Conservation (phyloP, 306 rosid species). For the Vigna nakashimae region DNA sequence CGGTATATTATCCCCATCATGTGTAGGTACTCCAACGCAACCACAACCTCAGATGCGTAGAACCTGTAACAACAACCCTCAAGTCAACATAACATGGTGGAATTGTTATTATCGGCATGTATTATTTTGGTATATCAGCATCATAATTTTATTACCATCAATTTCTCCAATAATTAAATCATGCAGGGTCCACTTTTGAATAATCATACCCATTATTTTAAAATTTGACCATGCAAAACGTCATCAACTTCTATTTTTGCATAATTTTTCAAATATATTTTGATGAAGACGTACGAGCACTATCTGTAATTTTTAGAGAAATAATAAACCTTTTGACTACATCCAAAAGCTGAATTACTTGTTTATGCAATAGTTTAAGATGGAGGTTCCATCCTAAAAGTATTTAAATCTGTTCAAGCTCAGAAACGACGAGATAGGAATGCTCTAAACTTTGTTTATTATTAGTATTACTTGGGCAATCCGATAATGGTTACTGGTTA, state of each 20-base stretch:
- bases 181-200: slow-evolving; percentile 27
- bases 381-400: too few relatives aligned
- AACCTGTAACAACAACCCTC: slow-evolving; percentile 45
- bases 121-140: slow-evolving; percentile 15
- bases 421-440: neutral
- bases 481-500: neutral
- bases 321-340: neutral
- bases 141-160: slow-evolving; percentile 10
- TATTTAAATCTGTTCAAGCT: neutral
- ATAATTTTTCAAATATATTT: too few relatives aligned
- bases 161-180: slow-evolving; percentile 27
- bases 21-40: slow-evolving; percentile 64
- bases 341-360: neutral
- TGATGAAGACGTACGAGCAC: too few relatives aligned
- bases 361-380: neutral
- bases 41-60: slow-evolving; percentile 61
- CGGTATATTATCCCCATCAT: slow-evolving; percentile 69
- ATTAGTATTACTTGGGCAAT: slow-evolving; percentile 1
- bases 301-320: too few relatives aligned
- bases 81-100: neutral
- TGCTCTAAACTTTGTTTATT: neutral
- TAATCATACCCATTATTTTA: slow-evolving; percentile 2
- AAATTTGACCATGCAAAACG: neutral
- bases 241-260: neutral
- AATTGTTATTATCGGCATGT: slow-evolving; percentile 3